Evolutionary conservation across 495 filamentous ascomycete genomes (phyloP).

Genomic region (Neurospora sp.): DNA sequence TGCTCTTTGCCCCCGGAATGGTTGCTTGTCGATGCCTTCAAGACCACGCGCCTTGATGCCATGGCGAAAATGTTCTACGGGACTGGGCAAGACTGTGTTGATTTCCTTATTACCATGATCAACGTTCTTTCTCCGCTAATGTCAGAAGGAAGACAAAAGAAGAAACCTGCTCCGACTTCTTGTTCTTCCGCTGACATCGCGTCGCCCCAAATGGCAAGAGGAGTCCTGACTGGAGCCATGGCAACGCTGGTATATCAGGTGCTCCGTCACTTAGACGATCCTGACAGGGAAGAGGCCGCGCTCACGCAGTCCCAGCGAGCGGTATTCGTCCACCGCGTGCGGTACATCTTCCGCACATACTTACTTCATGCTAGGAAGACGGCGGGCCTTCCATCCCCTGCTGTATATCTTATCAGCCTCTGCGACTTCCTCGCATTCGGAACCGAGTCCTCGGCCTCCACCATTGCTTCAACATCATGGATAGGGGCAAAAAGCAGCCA

Average conservation of each 20-base stretch:
- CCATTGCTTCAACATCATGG: conserved; percentile 12
- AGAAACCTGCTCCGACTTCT: not conserved
- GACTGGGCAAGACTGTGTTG: conserved; percentile 22
- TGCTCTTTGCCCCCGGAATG: conserved; percentile 30
- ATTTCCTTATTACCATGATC: conserved; percentile 26
- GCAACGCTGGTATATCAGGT: conserved; percentile 14
- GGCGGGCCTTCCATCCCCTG: not conserved
- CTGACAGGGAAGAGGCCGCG: not conserved
- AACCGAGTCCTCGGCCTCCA: not conserved
- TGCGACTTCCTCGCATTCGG: conserved; percentile 15
- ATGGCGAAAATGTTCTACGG: conserved; percentile 3
- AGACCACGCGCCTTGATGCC: conserved; percentile 21
- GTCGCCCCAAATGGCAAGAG: conserved; percentile 5
- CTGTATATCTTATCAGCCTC: conserved; percentile 20
- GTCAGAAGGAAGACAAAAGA: not conserved
- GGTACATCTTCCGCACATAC: conserved; percentile 6
- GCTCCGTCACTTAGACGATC: conserved; percentile 1
- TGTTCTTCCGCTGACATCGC: not conserved
- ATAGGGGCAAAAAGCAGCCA: not conserved
- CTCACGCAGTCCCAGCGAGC: not conserved
- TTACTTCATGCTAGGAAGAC: conserved; percentile 2
- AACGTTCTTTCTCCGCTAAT: conserved; percentile 22
- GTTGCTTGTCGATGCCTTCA: conserved; percentile 33
- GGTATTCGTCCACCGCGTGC: conserved; percentile 9
- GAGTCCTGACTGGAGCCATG: conserved; percentile 3